Conservation (phyloP, 345 rosid species). For the Salix suchowensis region DNA sequence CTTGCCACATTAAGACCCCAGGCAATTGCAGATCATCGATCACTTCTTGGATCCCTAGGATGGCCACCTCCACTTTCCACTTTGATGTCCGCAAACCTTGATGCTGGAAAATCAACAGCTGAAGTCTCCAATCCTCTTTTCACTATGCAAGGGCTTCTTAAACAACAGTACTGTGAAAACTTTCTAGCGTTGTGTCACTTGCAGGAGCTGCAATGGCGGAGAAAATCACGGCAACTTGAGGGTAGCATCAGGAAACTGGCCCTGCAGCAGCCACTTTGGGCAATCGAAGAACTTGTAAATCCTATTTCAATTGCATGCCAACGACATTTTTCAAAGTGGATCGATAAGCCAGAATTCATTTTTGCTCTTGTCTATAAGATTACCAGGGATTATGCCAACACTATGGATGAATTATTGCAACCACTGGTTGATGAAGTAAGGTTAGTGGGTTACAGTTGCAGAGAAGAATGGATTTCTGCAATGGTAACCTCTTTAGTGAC, state of each 20-base stretch:
- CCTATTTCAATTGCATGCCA: slow-evolving; percentile 77
- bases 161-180: slow-evolving; percentile 61
- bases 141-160: slow-evolving; percentile 73
- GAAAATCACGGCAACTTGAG: slow-evolving; percentile 81
- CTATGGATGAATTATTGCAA: slow-evolving; percentile 88
- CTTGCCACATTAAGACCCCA: slow-evolving; percentile 87
- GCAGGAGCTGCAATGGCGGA: slow-evolving; percentile 76
- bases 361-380: slow-evolving; percentile 85
- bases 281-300: slow-evolving; percentile 88
- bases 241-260: slow-evolving; percentile 56
- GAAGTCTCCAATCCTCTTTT: slow-evolving; percentile 66
- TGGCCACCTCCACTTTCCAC: slow-evolving; percentile 90
- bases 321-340: slow-evolving; percentile 72
- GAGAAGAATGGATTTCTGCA: slow-evolving; percentile 94
- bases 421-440: slow-evolving; percentile 90
- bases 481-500: slow-evolving; percentile 72
- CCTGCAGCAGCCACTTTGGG: slow-evolving; percentile 90
- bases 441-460: slow-evolving; percentile 84
- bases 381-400: slow-evolving; percentile 78
- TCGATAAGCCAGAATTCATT: slow-evolving; percentile 72
- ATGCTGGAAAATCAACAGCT: slow-evolving; percentile 39
- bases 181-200: slow-evolving; percentile 74
- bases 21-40: slow-evolving; percentile 78
- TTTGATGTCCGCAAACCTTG: slow-evolving; percentile 45
- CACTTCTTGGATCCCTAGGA: slow-evolving; percentile 73